Evolutionary conservation across 371 early-diverging fungal species (phyloP).

Genomic region (Lichtheimia hyalospora): DNA sequence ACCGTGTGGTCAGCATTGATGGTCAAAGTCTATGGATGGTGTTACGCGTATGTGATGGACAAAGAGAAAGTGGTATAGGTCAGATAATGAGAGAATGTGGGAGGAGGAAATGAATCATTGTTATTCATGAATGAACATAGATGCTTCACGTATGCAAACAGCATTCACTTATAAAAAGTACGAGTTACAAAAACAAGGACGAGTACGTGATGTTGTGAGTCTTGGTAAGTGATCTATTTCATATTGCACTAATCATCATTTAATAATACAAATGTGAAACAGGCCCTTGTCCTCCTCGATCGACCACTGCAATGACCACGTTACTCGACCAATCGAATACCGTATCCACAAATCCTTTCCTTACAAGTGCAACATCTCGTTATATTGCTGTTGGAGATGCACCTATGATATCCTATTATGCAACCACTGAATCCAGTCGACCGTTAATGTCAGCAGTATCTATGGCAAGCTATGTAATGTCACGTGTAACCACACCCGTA

Average conservation of each 20-base stretch:
- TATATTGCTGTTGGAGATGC: conserved; percentile 59
- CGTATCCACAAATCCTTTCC: conserved; percentile 31
- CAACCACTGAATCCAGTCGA: conserved; percentile 51
- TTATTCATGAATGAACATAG: conserved; percentile 6
- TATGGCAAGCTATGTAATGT: conserved; percentile 59
- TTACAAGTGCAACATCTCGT: conserved; percentile 47
- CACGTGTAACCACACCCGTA: conserved; percentile 57
- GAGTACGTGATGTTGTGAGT: conserved; percentile 51
- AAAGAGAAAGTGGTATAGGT: conserved; percentile 34
- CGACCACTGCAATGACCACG: conserved; percentile 8
- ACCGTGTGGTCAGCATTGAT: conserved; percentile 57
- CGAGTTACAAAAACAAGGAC: conserved; percentile 54
- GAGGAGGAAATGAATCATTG: background rate
- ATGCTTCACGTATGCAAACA: conserved; percentile 46
- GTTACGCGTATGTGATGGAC: conserved; percentile 53
- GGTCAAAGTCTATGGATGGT: conserved; percentile 66
- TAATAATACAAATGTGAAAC: background rate
- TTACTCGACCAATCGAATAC: conserved; percentile 21
- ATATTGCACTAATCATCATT: background rate
- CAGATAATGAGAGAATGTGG: background rate
- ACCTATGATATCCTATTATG: conserved; percentile 63
- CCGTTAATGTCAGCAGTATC: conserved; percentile 59
- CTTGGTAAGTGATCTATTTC: conserved; percentile 33
- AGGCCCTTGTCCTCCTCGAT: conserved; percentile 30
- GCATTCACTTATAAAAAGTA: conserved; percentile 65